Evolutionary conservation across 2,329 filamentous ascomycete species (phyloP).

Genomic region (Plenodomus tracheiphilus): DNA sequence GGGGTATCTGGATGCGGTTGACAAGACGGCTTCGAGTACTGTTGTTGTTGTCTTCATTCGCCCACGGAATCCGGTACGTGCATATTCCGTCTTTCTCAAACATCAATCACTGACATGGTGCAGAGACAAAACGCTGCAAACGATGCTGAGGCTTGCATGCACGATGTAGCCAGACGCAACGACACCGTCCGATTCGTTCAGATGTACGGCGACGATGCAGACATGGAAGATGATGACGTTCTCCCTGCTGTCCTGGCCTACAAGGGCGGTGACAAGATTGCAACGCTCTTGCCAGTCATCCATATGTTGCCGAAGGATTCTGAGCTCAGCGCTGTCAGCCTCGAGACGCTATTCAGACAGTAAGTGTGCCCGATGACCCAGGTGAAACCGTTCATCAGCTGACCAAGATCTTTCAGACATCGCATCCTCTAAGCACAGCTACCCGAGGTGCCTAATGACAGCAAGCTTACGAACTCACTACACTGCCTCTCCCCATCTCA

Average conservation of each 20-base stretch:
- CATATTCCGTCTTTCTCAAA: not conserved
- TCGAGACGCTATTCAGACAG: conserved; percentile 61
- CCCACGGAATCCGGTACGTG: conserved; percentile 72
- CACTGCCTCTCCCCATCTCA: too few relatives aligned
- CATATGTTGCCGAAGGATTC: conserved; percentile 74
- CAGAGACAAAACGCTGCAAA: not conserved
- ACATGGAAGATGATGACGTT: conserved; percentile 87
- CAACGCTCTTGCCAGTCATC: conserved; percentile 83
- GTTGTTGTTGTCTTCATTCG: conserved; percentile 93
- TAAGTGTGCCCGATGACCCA: conserved; percentile 22
- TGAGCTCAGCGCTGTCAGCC: conserved; percentile 54
- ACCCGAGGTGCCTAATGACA: too few relatives aligned
- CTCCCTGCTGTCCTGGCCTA: conserved; percentile 83
- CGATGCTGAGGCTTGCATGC: conserved; percentile 67
- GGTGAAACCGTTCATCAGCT: conserved; percentile 23
- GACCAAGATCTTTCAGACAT: conserved; percentile 25
- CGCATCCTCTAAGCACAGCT: conserved; percentile 30
- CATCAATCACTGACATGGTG: not conserved
- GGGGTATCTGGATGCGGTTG: conserved; percentile 94
- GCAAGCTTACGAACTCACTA: too few relatives aligned
- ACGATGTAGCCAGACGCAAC: conserved; percentile 72
- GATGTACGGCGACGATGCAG: conserved; percentile 86
- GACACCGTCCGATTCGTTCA: conserved; percentile 82
- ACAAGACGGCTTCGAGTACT: conserved; percentile 80
- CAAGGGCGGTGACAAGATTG: conserved; percentile 85